phyloP scores from a whole-genome alignment of 345 rosid genomes.

The Angophora floribunda region DNA sequence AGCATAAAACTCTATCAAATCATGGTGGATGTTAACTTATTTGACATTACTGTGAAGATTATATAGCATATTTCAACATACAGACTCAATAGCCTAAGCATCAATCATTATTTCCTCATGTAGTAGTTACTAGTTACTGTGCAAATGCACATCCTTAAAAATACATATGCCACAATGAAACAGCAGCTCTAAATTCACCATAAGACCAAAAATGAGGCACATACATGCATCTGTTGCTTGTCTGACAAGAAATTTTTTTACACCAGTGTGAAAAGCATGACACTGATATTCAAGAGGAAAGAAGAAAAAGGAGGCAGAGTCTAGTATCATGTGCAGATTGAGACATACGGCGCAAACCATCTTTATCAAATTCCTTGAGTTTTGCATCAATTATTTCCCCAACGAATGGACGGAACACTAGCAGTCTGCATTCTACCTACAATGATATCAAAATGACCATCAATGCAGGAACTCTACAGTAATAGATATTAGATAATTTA shows the following conservation, averaged over 20 bases:
- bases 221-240: not conserved
- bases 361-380: conserved; percentile 62
- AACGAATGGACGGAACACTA: conserved; percentile 82
- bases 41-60: not conserved
- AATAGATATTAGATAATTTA: not conserved
- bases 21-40: not conserved
- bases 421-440: conserved; percentile 67
- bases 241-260: not conserved
- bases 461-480: not conserved
- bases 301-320: not conserved
- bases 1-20: not conserved
- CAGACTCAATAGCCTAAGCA: not conserved
- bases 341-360: conserved; percentile 74
- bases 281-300: not conserved
- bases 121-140: not conserved
- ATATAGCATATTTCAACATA: not conserved
- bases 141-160: not conserved
- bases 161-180: not conserved
- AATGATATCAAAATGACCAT: not conserved
- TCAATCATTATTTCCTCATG: not conserved
- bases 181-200: not conserved
- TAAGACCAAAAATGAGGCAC: not conserved
- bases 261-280: not conserved
- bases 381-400: conserved; percentile 74
- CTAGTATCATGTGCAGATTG: not conserved